phyloP scores from a whole-genome alignment of 169 alveolate species.

The Blepharisma undulans region DNA sequence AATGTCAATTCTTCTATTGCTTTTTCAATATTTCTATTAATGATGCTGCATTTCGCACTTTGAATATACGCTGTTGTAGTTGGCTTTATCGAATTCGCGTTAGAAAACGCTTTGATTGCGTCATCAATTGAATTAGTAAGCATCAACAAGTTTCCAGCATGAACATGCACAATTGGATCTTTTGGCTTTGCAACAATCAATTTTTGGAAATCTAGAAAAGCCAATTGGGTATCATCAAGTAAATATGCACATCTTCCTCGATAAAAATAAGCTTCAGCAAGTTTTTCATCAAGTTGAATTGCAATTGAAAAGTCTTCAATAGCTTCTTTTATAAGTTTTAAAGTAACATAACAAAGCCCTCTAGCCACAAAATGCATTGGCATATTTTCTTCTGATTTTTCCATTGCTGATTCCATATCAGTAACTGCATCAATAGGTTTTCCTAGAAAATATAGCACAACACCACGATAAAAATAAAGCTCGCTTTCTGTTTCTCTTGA shows the following conservation, averaged over 20 bases:
- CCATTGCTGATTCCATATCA: slow-evolving; percentile 63
- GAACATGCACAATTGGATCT: slow-evolving; percentile 64
- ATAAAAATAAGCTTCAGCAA: slow-evolving; percentile 58
- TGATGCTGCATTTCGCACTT: slow-evolving; percentile 49
- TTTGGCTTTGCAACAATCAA: slow-evolving; percentile 57
- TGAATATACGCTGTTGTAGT: slow-evolving; percentile 50
- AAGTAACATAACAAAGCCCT: slow-evolving; percentile 61
- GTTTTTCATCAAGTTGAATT: slow-evolving; percentile 50
- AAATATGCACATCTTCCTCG: slow-evolving; percentile 70
- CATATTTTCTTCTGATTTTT: slow-evolving; percentile 58
- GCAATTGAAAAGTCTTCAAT: slow-evolving; percentile 56
- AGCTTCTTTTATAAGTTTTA: slow-evolving; percentile 64
- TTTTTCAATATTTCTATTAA: slow-evolving; percentile 43
- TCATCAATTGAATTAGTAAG: slow-evolving; percentile 62
- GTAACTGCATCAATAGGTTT: slow-evolving; percentile 50
- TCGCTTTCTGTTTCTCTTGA: slow-evolving; percentile 30
- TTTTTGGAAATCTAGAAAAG: slow-evolving; percentile 62
- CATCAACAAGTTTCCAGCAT: slow-evolving; percentile 67
- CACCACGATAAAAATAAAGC: slow-evolving; percentile 51
- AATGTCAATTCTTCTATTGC: slow-evolving; percentile 56
- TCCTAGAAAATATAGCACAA: slow-evolving; percentile 42
- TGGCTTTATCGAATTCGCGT: slow-evolving; percentile 53
- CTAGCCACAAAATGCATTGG: slow-evolving; percentile 56
- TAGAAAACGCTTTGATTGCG: slow-evolving; percentile 64
- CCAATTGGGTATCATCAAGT: slow-evolving; percentile 61